A percentile compares a stretch with the other conserved stretches of the same genome.
phyloP scores from a whole-genome alignment of 2,329 filamentous ascomycete species.

The Fusarium tricinctum region DNA sequence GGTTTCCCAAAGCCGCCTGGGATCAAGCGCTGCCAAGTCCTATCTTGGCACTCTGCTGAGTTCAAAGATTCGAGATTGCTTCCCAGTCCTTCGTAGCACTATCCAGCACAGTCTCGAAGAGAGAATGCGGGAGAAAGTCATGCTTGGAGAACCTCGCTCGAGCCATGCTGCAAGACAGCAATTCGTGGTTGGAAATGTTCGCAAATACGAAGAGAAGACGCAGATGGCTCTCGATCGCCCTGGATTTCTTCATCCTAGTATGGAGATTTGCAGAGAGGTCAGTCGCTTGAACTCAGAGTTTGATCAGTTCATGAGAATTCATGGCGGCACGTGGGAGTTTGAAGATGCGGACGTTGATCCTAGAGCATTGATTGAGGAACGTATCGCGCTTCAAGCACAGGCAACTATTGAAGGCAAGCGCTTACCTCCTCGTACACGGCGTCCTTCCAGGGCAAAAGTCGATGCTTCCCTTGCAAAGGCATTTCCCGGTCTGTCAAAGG shows the following conservation, averaged over 20 bases:
- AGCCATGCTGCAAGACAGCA: constrained; percentile 42
- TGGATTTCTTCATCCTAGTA: constrained; percentile 34
- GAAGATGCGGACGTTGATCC: constrained; percentile 44
- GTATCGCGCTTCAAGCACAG: not conserved
- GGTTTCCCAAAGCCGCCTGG: constrained; percentile 45
- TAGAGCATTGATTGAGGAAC: not conserved
- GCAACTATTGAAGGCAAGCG: not conserved
- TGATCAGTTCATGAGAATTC: constrained; percentile 45
- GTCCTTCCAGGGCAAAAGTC: not conserved
- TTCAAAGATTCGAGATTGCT: constrained; percentile 54
- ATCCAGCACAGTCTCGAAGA: constrained; percentile 43
- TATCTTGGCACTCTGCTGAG: constrained; percentile 52
- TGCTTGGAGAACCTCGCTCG: constrained; percentile 49
- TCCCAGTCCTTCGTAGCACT: constrained; percentile 48
- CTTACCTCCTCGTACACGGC: not conserved
- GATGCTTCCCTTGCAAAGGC: not conserved
- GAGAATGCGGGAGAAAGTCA: constrained; percentile 16
- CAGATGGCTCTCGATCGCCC: constrained; percentile 46
- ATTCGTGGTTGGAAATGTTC: constrained; percentile 47
- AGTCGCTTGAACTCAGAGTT: constrained; percentile 45
- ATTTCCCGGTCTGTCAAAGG: constrained; percentile 14
- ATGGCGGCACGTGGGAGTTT: constrained; percentile 50
- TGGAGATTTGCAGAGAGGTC: constrained; percentile 49
- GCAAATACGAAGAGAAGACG: constrained; percentile 43
- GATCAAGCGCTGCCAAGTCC: constrained; percentile 50